Base-by-base conservation (phyloP, 495 filamentous ascomycete species). In the Hypoxylon fragiforme region DNA sequence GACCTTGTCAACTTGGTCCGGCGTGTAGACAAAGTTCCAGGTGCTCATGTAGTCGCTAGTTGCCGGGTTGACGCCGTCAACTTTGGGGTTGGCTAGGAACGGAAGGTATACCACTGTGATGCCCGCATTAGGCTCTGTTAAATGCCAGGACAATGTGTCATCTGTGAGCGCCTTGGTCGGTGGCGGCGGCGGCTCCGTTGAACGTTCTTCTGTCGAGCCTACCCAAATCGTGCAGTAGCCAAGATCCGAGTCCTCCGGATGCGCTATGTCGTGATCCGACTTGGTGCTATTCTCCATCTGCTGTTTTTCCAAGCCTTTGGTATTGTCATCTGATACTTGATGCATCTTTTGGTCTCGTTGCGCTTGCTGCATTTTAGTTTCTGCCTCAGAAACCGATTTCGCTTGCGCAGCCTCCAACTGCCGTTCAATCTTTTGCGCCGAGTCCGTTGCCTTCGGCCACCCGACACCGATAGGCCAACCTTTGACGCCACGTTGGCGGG, bases 171-270 rank as follows among this genome's bases (percentile, higher is more conserved):
- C 87, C 31, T 81, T 80, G 3, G 88, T 85, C 3, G 86, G 85
- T 34, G 88, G 85, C 35, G 88, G 81, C 0, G 75, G 68, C 2
- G 80, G 72, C 13, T 79, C 72, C 12, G 82, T 72, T 1, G 68
- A 72, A 4, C 81, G 79, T 63, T 95, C 88, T 60, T 88, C 76
- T 3, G 78, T 92, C 4, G 83, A 88, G 32, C 94, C 94, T 2
- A 96, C 88, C 94, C 94, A 98, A 51, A 98, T 80, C 24, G 90
- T 97, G 73, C 94, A 97, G 75, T 92, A 95, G 18, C 85, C 83
- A 0, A 97, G 76, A 28, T 90, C 86, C 13, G 75, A 73, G 22
- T 73, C 81, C 56, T 72, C 71, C 2, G 73, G 62, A 8, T 71
- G 57, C 8, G 63, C 65, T n/a, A 67, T 57, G 39, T 69, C 47